Evolutionary conservation across 2,329 filamentous ascomycete species (phyloP).

Genomic region (Cylindrodendrum hubeiense): DNA sequence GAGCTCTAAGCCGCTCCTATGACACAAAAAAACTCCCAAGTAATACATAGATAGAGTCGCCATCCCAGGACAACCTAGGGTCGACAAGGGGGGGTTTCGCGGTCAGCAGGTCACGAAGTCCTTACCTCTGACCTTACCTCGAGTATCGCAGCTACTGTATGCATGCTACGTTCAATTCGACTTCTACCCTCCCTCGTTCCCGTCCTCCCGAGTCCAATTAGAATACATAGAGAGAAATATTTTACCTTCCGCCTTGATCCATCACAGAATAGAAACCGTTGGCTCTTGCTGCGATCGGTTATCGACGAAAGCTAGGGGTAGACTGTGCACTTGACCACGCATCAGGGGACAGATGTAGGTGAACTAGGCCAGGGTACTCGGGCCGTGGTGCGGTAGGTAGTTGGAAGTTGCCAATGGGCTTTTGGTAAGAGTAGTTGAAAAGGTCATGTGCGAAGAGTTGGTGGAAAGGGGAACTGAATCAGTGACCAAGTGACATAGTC

Average conservation of each 20-base stretch:
- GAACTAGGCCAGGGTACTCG: constrained; percentile 4
- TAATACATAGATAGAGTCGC: constrained; percentile 42
- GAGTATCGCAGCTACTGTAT: constrained; percentile 24
- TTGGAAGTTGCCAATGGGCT: not conserved
- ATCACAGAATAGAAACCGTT: constrained; percentile 14
- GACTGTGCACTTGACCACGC: constrained; percentile 11
- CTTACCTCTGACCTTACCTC: constrained; percentile 71
- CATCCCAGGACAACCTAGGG: constrained; percentile 31
- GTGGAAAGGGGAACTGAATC: constrained; percentile 33
- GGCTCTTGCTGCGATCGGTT: constrained; percentile 11
- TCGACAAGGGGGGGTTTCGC: constrained; percentile 33
- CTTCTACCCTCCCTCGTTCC: constrained; percentile 23
- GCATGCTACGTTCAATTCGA: constrained; percentile 34
- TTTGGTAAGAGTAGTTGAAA: constrained; percentile 23
- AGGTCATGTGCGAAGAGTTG: constrained; percentile 38
- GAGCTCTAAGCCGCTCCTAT: constrained; percentile 23
- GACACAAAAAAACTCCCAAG: constrained; percentile 40
- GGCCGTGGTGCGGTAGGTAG: constrained; percentile 1
- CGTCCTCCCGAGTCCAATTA: constrained; percentile 41
- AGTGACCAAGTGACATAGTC: constrained; percentile 35
- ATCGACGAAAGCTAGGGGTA: constrained; percentile 16
- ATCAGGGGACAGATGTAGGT: not conserved
- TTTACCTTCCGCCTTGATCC: constrained; percentile 40
- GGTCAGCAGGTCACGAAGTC: constrained; percentile 54
- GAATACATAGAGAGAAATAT: constrained; percentile 43